These are phyloP conservation scores for Saturnispora hagleri DNA, from an alignment of 805 yeast species.

Conservation along the genomic window DNA sequence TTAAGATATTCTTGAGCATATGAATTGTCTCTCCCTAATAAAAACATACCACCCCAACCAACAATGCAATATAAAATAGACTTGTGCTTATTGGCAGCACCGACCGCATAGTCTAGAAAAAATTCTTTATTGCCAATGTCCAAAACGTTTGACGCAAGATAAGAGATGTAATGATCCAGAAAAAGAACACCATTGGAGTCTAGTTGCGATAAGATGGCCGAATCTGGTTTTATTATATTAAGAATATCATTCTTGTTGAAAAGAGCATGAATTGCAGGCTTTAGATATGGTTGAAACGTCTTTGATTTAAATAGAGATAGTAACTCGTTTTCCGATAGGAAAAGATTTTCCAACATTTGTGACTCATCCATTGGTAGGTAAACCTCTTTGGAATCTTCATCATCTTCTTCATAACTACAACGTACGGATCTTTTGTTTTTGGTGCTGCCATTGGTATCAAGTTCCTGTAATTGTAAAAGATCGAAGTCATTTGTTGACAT, in stretches of 20 bases:
- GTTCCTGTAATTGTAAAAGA: neutral
- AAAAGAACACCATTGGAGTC: constrained; percentile 37
- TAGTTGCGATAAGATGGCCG: constrained; percentile 22
- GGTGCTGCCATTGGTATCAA: neutral
- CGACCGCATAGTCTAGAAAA: constrained; percentile 42
- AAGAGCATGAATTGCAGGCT: constrained; percentile 22
- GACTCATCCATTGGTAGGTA: constrained; percentile 29
- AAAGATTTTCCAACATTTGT: constrained; percentile 25
- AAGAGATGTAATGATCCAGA: constrained; percentile 42
- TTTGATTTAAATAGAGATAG: constrained; percentile 17
- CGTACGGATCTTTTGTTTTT: neutral
- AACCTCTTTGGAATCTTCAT: constrained; percentile 10
- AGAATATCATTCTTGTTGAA: constrained; percentile 17
- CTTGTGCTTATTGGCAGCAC: constrained; percentile 41
- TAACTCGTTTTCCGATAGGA: constrained; percentile 22
- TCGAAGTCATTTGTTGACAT: neutral
- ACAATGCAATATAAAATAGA: constrained; percentile 43
- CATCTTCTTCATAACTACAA: neutral
- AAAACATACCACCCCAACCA: constrained; percentile 50
- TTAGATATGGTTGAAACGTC: constrained; percentile 17
- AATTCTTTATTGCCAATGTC: constrained; percentile 37
- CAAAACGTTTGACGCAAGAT: constrained; percentile 28
- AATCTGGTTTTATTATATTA: constrained; percentile 16
- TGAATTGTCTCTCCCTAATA: constrained; percentile 25
- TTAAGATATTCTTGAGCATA: constrained; percentile 19